phyloP scores from a whole-genome alignment of 208 protist genomes.

The Crithidia thermophila region DNA sequence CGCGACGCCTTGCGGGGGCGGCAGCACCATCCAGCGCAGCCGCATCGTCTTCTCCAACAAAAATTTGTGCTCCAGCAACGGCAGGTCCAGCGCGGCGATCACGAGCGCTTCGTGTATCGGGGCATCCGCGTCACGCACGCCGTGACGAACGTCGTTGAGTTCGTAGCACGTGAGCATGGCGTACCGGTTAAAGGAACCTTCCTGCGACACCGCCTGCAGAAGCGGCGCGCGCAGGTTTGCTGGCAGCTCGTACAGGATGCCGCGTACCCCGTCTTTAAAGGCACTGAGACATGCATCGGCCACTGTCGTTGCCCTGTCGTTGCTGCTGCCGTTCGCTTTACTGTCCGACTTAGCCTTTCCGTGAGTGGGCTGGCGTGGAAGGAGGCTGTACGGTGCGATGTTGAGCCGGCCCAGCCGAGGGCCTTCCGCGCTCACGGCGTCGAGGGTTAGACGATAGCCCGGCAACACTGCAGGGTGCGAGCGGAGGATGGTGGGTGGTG shows the following conservation, averaged over 20 bases:
- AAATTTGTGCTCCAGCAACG: slow-evolving; percentile 21
- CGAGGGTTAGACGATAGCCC: slow-evolving; percentile 32
- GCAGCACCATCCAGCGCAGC: slow-evolving; percentile 23
- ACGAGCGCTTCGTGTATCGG: slow-evolving; percentile 4
- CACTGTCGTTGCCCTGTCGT: background rate
- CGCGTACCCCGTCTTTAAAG: slow-evolving; percentile 38
- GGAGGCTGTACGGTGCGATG: slow-evolving; percentile 14
- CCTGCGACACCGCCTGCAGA: slow-evolving; percentile 33
- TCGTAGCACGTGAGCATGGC: slow-evolving; percentile 28
- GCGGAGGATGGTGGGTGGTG: background rate
- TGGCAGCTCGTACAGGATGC: slow-evolving; percentile 40
- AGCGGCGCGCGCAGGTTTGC: slow-evolving; percentile 17
- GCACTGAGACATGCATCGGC: background rate
- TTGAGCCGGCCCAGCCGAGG: slow-evolving; percentile 45
- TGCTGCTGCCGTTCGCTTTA: slow-evolving; percentile 1
- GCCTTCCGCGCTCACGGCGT: slow-evolving; percentile 39
- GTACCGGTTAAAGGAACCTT: slow-evolving; percentile 51
- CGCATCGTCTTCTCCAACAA: background rate
- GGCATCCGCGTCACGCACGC: background rate
- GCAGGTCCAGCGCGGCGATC: slow-evolving; percentile 35
- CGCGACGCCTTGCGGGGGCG: slow-evolving; percentile 8
- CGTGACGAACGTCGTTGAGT: slow-evolving; percentile 10
- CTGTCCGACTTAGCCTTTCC: background rate
- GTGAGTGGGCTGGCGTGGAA: slow-evolving; percentile 2
- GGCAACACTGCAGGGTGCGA: slow-evolving; percentile 20